Base-by-base conservation (phyloP, 2,329 filamentous ascomycete species). In the Ophiostoma ips region DNA sequence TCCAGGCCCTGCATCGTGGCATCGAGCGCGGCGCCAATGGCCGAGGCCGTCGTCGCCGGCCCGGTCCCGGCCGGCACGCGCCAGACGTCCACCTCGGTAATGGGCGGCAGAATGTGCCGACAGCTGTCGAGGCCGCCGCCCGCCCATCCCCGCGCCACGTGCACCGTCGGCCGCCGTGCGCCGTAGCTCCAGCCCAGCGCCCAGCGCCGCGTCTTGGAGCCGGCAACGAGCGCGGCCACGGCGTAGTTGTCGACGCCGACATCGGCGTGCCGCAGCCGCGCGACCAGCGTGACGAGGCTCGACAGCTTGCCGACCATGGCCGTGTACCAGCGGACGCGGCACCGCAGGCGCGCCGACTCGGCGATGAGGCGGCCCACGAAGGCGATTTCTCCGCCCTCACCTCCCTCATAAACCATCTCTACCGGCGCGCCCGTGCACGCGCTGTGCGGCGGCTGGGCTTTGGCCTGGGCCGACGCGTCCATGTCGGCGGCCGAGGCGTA, bases 121-220 rank as follows among this genome's bases (percentile, higher is more conserved):
- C 63, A 59, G 3, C 67, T 63, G 48, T 65, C 66, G 48, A 71
- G 63, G 2, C 52, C 46, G 11, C 45, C 21, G 5, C 41, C 50
- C 73, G 60, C 21, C 68, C 38, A 71, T 11, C 15, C 46, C 48
- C 74, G 60, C 19, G 71, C 68, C 37, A 71, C 64, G 38, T 61
- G 57, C 51, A 70, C 62, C 5, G 68, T 62, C 2, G 89, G 87
- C 43, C 89, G 71, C 60, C 77, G 69, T 48, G 76, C 70, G 2
- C 69, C 67, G 66, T 87, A 95, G 58, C 84, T 94, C 92, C 92
- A 98, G 0, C 76, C 92, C 3, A 96, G 66, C 1, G 81, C 87
- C 89, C 90, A 96, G 16, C 92, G 71, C 48, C 81, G 79, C 30
- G 92, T 96, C 61, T 80, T 83, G 44, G 68, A 78, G 0, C 85